Evolutionary conservation across 1,284 basidiomycete species (phyloP).

Genomic region (Jaminaea rosea): DNA sequence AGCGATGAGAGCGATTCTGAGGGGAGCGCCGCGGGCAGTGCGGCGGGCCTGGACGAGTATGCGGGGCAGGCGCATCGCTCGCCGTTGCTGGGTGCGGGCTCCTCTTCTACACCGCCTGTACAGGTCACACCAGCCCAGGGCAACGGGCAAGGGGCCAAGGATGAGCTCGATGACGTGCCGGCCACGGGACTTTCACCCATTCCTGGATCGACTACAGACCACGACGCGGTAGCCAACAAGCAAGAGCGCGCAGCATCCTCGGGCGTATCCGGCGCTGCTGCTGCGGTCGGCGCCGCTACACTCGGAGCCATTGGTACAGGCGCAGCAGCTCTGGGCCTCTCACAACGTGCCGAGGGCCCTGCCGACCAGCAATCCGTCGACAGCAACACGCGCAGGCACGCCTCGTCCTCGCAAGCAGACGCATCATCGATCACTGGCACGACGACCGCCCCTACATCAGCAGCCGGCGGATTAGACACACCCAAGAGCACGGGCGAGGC

Average conservation of each 20-base stretch:
- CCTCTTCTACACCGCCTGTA: no score
- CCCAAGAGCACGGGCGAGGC: no score
- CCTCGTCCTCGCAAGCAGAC: background rate
- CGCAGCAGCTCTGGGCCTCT: constrained; percentile 2
- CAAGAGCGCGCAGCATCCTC: constrained; percentile 10
- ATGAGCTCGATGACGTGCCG: background rate
- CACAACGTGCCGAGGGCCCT: no score
- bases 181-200: background rate
- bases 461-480: constrained; percentile 34
- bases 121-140: background rate
- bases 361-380: constrained; percentile 16
- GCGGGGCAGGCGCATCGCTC: background rate
- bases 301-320: background rate
- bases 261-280: constrained; percentile 11
- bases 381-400: constrained; percentile 7
- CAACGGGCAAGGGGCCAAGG: background rate
- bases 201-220: background rate
- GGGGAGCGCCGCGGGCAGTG: constrained; percentile 18
- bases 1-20: constrained; percentile 44
- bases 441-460: constrained; percentile 26
- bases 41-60: background rate
- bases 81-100: constrained; percentile 13
- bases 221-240: no score
- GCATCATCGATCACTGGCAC: constrained; percentile 5
- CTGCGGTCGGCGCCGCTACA: constrained; percentile 43